Conservation (phyloP, 2,329 filamentous ascomycete species). For the Alternaria ventricosa region DNA sequence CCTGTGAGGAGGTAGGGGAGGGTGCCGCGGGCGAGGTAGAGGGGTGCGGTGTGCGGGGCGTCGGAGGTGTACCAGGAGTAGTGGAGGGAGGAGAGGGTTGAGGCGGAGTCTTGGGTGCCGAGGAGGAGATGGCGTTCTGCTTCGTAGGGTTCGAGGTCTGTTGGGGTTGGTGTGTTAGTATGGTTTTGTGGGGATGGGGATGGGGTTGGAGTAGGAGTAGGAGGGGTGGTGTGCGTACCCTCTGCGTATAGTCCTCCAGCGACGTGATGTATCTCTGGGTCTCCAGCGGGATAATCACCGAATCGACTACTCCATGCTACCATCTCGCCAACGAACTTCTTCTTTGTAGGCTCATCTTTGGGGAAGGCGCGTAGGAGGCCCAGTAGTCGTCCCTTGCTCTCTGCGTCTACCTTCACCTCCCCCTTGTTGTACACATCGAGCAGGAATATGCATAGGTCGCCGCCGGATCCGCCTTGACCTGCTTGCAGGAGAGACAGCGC, state of each 20-base stretch:
- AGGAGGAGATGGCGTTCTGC: conserved; percentile 89
- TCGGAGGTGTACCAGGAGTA: conserved; percentile 94
- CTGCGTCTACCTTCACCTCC: conserved; percentile 76
- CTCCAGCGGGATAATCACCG: conserved; percentile 87
- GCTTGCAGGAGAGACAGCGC: conserved; percentile 86
- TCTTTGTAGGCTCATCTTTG: conserved; percentile 83
- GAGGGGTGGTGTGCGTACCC: conserved; percentile 49
- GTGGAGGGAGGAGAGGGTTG: conserved; percentile 80
- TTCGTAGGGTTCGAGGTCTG: conserved; percentile 88
- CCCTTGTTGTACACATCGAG: conserved; percentile 92
- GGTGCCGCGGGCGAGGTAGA: conserved; percentile 85
- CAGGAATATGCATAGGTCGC: conserved; percentile 85
- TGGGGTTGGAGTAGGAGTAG: too few relatives aligned
- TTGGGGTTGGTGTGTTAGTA: background rate
- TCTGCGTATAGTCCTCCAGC: conserved; percentile 88
- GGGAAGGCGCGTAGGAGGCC: conserved; percentile 82
- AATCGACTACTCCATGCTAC: conserved; percentile 87
- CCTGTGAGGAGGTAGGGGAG: conserved; percentile 90
- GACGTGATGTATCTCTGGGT: conserved; percentile 93
- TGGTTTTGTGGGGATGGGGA: too few relatives aligned
- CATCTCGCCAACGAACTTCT: conserved; percentile 88
- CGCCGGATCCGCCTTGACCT: conserved; percentile 91
- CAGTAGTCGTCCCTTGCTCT: conserved; percentile 74
- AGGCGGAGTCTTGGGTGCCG: conserved; percentile 86
- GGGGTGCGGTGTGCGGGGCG: conserved; percentile 83